phyloP scores from a whole-genome alignment of 2,329 filamentous ascomycete species.

The Geosmithia morbida region DNA sequence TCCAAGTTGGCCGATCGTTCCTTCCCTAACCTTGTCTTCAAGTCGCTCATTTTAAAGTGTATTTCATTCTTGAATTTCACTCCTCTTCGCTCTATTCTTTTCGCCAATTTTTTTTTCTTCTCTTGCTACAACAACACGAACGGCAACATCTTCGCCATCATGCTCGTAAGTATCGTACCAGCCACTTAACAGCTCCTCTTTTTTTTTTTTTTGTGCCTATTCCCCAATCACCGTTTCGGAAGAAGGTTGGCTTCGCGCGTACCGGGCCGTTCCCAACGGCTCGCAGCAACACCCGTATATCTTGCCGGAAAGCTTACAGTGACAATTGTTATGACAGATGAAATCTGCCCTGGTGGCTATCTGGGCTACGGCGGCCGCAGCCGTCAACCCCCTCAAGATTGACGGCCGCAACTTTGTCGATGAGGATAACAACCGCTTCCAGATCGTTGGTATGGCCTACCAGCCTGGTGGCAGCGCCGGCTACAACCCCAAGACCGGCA shows the following conservation, averaged over 20 bases:
- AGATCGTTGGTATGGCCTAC: slow-evolving; percentile 55
- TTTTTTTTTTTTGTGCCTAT: background rate
- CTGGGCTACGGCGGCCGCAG: slow-evolving; percentile 35
- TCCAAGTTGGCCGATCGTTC: background rate
- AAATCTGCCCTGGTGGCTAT: slow-evolving; percentile 32
- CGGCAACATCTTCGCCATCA: background rate
- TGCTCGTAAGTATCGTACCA: background rate
- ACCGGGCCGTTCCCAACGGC: too few relatives aligned
- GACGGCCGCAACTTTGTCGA: slow-evolving; percentile 46
- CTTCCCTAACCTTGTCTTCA: background rate
- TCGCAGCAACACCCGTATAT: background rate
- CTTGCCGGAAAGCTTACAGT: background rate
- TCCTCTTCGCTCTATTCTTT: background rate
- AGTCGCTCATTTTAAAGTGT: background rate
- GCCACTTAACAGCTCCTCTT: background rate
- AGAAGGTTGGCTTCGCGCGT: too few relatives aligned
- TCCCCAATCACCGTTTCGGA: too few relatives aligned
- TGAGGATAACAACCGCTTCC: slow-evolving; percentile 43
- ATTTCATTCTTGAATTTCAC: background rate
- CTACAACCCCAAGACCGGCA: slow-evolving; percentile 37
- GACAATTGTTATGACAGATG: background rate
- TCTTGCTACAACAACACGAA: background rate
- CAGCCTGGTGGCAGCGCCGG: slow-evolving; percentile 52
- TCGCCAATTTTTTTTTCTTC: too few relatives aligned
- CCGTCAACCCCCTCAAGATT: slow-evolving; percentile 42